Percentiles rank a stretch among this genome's conserved stretches.
phyloP scores from a whole-genome alignment of 2,329 filamentous ascomycete species.

The Aschersonia sp. region DNA sequence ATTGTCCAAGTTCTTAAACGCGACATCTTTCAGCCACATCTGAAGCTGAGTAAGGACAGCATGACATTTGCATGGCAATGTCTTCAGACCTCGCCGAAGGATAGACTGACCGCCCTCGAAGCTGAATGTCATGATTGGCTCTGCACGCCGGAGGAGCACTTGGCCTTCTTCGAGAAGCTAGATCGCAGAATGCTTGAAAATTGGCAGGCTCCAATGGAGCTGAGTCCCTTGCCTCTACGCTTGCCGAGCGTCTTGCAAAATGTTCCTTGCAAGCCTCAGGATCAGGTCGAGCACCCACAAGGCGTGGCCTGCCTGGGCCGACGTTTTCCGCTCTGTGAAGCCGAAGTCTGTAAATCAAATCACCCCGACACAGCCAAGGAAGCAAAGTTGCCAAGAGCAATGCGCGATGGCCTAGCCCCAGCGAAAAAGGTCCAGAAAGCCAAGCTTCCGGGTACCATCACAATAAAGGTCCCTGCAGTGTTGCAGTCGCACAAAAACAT shows the following conservation, averaged over 20 bases:
- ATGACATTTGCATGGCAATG: constrained; percentile 16
- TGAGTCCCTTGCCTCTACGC: constrained; percentile 19
- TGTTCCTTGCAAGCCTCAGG: background rate
- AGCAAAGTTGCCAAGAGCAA: background rate
- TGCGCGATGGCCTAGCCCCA: background rate
- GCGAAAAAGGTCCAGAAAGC: background rate
- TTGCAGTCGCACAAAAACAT: background rate
- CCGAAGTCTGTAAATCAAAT: constrained; percentile 1
- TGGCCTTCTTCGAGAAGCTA: constrained; percentile 16
- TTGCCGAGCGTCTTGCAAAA: constrained; percentile 12
- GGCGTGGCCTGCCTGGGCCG: background rate
- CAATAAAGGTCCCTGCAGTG: background rate
- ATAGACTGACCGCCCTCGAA: constrained; percentile 13
- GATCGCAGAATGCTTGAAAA: constrained; percentile 13
- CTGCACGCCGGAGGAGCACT: constrained; percentile 14
- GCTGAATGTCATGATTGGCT: constrained; percentile 20
- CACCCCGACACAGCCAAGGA: background rate
- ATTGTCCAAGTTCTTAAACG: constrained; percentile 9
- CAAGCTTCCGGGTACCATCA: background rate
- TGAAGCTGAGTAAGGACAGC: constrained; percentile 11
- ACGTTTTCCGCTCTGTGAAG: constrained; percentile 1
- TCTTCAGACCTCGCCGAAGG: constrained; percentile 12
- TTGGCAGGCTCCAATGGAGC: constrained; percentile 12
- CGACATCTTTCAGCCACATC: constrained; percentile 5
- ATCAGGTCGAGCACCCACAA: constrained; percentile 1